Base-by-base conservation (phyloP, 495 filamentous ascomycete genomes). In the Usnea hakonensis region DNA sequence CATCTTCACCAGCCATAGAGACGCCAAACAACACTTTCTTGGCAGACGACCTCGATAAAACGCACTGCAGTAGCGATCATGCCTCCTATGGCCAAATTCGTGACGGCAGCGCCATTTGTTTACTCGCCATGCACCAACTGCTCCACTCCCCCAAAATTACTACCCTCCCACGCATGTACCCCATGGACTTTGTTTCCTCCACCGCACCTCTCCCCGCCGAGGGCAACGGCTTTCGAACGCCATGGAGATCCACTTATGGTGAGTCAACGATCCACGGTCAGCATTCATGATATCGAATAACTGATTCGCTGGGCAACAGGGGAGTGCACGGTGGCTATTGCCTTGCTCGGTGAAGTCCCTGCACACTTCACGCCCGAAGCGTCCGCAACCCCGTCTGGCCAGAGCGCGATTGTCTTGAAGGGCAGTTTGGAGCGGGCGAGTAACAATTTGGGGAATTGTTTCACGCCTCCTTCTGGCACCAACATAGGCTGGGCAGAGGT, bases 401-500 rank as follows among this genome's bases (percentile, higher is more conserved):
- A 46, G 43, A 26, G n/a, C 8, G 43, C n/a, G 21, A 23, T 46
- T 21, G 21, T 46, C 43, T 46, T 26, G 1, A 46, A 46, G 9
- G 43, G 43, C 9, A 1, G 3, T 10, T 46, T 46, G 9, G 3
- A 23, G 43, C 43, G 14, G 26, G 21, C 21, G 43, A 26, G 43
- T 21, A 23, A 8, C 43, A 21, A n/a, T 46, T 46, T 46, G 43
- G 1, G 2, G 5, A 46, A 4, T 46, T 46, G 43, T 46, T 46
- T 46, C 43, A 11, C 11, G 11, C 43, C 53, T 6, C 53, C 53
- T 55, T 1, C 10, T 35, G 36, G 53, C 28, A 35, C 28, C 9
- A 55, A 55, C 11, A 38, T 38, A 38, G 53, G 53, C 28, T 55
- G 53, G 53, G 53, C 10, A 38, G n/a, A 55, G 53, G 36, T 23